Percentiles rank a stretch among this genome's conserved stretches.
These are phyloP conservation scores for Rosa lucieae DNA, from an alignment of 306 rosid genomes.

Conservation along the genomic window DNA sequence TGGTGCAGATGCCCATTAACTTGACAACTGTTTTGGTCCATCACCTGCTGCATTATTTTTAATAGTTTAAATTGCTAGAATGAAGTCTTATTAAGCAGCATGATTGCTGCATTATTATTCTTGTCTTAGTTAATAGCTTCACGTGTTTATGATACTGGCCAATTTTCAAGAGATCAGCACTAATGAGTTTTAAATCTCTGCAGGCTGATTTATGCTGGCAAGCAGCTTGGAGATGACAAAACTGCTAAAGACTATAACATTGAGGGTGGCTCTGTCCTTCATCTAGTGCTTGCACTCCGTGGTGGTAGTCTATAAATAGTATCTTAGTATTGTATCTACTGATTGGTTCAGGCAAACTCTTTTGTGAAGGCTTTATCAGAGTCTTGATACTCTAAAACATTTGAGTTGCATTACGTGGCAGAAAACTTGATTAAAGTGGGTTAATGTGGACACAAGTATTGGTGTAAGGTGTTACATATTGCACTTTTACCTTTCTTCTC, in stretches of 20 bases:
- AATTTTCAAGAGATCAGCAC: not conserved
- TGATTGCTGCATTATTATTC: not conserved
- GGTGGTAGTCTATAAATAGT: slow-evolving; percentile 53
- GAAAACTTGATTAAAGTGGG: slow-evolving; percentile 3
- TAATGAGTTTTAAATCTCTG: slow-evolving; percentile 10
- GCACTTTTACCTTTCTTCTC: not conserved
- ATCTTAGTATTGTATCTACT: not conserved
- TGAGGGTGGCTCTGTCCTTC: slow-evolving; percentile 99
- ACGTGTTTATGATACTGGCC: not conserved
- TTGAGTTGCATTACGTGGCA: slow-evolving; percentile 15
- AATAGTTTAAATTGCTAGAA: not conserved
- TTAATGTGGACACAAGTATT: slow-evolving; percentile 1
- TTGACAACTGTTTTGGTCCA: not conserved
- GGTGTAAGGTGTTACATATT: not conserved
- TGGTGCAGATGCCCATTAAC: not conserved
- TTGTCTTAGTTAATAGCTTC: not conserved
- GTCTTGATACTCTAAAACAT: slow-evolving; percentile 1
- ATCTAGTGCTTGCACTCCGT: slow-evolving; percentile 91
- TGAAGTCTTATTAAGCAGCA: not conserved
- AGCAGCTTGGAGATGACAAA: slow-evolving; percentile 98
- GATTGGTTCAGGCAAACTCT: slow-evolving; percentile 1
- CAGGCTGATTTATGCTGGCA: slow-evolving; percentile 98
- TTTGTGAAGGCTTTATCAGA: not conserved
- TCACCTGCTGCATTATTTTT: not conserved
- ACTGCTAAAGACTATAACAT: slow-evolving; percentile 98